Evolutionary conservation across 345 rosid genomes (phyloP), one percentile per base, ranked within the genome.

Genomic region (Psidium guajava): DNA sequence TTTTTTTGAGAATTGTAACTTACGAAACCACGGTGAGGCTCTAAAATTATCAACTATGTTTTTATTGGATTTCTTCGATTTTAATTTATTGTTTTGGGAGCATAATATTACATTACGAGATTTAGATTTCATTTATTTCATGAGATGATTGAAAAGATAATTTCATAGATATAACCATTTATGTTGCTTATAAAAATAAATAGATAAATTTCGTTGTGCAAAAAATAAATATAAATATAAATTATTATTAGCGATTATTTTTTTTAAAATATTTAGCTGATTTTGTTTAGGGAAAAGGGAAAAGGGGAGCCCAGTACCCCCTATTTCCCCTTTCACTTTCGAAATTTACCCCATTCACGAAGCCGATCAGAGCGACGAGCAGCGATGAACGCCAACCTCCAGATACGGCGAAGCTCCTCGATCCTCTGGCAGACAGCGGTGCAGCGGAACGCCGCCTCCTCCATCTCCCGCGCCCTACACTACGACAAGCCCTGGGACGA

Each of bases 401-500:
- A 86, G 64, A 90, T 86, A 90, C 94, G 94, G 90, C 90, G 88
- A 49, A 87, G 61, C 82, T 87, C 89, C 42, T 10, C 86, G 8
- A 42, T 58, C 54, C 87, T 85, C 32, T 10, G 87, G 73, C 57
- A 36, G 27, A 28, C 51, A 5, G 2, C 32, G 11, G 74, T 88
- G 6, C 47, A 40, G 50, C 75, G 64, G 82, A n/a, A 73, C 49
- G 40, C 85, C 25, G 64, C 69, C 28, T 86, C n/a, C 27, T 86
- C 94, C 2, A 47, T 90, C 53, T 16, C 32, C 84, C 86, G 86
- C 25, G n/a, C 81, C 64, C 15, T 94, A 5, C 95, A 95, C 92
- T 87, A 93, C 47, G 99, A 88, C 64, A 89, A 92, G 86, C 87
- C 93, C 28, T 87, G 91, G 47, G 82, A 91, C 64, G 95, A 92